Evolutionary conservation across 805 yeast species (phyloP).

Genomic region (Cyberlindnera euphorbiiphila): DNA sequence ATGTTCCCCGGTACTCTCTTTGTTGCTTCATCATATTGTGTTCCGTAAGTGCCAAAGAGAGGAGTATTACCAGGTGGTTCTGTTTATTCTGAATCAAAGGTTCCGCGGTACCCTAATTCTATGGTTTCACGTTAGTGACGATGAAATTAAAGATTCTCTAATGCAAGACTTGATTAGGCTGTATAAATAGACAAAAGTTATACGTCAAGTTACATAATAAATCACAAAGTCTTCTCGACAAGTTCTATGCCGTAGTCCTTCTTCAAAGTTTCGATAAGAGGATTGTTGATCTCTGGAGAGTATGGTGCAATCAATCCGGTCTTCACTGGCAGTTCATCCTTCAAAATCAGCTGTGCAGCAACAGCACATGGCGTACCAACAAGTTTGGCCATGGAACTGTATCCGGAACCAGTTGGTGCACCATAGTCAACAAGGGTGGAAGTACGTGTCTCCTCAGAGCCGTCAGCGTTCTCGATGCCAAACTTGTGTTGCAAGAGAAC

Average conservation of each 20-base stretch:
- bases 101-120: no score
- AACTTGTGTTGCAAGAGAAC: constrained; percentile 96
- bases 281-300: constrained; percentile 83
- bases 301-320: constrained; percentile 94
- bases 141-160: no score
- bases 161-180: no score
- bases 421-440: constrained; percentile 95
- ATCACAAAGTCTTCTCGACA: constrained; percentile 68
- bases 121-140: no score
- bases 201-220: no score
- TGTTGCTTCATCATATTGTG: no score
- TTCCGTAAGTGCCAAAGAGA: no score
- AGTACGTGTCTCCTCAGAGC: constrained; percentile 85
- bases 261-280: constrained; percentile 87
- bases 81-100: no score
- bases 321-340: constrained; percentile 64
- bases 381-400: constrained; percentile 97
- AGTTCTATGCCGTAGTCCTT: constrained; percentile 84
- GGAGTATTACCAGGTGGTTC: no score
- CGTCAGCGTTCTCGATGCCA: constrained; percentile 96
- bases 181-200: no score
- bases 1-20: no score
- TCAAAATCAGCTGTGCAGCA: constrained; percentile 78
- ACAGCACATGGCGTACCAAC: constrained; percentile 99
- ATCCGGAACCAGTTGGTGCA: constrained; percentile 72